These are phyloP conservation scores for Madurella fahalii DNA, from an alignment of 2,329 filamentous ascomycete species.

Conservation along the genomic window DNA sequence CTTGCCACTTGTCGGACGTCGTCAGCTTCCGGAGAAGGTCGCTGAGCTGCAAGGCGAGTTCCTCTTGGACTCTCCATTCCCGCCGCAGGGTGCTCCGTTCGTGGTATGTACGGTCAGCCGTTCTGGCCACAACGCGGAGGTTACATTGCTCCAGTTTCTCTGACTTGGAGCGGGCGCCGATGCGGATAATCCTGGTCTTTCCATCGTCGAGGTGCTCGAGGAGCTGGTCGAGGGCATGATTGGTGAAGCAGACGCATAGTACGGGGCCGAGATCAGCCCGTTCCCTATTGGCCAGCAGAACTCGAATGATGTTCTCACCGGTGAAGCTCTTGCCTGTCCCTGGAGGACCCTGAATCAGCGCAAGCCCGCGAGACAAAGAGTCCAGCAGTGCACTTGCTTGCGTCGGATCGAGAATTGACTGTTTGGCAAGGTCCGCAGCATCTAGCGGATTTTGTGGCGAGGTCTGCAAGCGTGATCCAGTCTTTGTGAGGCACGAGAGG, in stretches of 20 bases:
- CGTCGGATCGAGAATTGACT: constrained; percentile 44
- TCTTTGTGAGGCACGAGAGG: constrained; percentile 32
- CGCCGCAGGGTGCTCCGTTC: neutral
- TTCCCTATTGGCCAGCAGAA: constrained; percentile 43
- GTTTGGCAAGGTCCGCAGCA: neutral
- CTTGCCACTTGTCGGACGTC: neutral
- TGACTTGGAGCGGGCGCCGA: constrained; percentile 57
- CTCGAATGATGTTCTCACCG: constrained; percentile 56
- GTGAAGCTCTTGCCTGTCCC: constrained; percentile 66
- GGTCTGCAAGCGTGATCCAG: neutral
- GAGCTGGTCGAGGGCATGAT: constrained; percentile 51
- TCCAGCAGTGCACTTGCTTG: constrained; percentile 50
- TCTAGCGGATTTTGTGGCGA: constrained; percentile 11
- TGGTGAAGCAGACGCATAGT: constrained; percentile 45
- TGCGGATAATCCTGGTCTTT: constrained; percentile 52
- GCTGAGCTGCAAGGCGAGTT: neutral
- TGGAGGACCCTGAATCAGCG: constrained; percentile 65
- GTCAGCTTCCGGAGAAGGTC: neutral
- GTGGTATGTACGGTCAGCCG: neutral
- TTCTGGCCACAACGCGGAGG: constrained; percentile 37
- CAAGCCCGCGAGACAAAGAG: constrained; percentile 49
- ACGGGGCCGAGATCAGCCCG: constrained; percentile 45
- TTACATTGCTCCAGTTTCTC: constrained; percentile 48
- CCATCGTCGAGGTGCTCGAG: constrained; percentile 54
- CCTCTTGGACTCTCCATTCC: neutral